Conservation (phyloP, 2,329 filamentous ascomycete genomes). For the Rutstroemia sp. region DNA sequence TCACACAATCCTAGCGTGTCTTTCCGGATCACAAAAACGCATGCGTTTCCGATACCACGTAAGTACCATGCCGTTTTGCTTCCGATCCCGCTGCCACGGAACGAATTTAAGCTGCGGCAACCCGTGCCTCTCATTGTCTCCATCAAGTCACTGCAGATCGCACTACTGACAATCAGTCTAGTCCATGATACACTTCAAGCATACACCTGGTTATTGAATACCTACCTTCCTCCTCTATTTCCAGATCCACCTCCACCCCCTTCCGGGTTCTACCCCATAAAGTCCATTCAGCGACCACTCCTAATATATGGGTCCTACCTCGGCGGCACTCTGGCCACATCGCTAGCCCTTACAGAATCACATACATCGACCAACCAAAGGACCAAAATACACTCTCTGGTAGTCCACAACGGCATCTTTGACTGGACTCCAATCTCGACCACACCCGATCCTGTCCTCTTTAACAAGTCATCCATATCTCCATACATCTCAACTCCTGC, state of each 20-base stretch:
- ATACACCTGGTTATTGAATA: conserved; percentile 32
- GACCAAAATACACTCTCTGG: conserved; percentile 36
- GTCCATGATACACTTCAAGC: conserved; percentile 48
- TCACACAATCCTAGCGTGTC: conserved; percentile 14
- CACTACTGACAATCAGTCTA: conserved; percentile 30
- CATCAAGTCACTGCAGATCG: background rate
- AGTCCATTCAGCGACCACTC: conserved; percentile 30
- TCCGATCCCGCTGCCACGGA: background rate
- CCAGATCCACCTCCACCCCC: background rate
- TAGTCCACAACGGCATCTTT: conserved; percentile 54
- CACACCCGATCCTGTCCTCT: conserved; percentile 32
- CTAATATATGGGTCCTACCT: conserved; percentile 49
- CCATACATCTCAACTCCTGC: background rate
- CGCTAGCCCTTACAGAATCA: conserved; percentile 50
- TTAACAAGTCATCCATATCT: background rate
- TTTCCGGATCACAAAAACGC: background rate
- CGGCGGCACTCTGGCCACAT: conserved; percentile 48
- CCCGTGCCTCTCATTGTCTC: background rate
- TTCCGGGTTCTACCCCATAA: background rate
- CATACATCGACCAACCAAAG: conserved; percentile 32
- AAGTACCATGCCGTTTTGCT: background rate
- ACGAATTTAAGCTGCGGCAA: no score
- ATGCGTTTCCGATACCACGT: conserved; percentile 5
- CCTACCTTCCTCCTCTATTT: conserved; percentile 13
- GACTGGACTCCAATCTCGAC: conserved; percentile 55